Conservation (phyloP, 495 filamentous ascomycete species). For the Xanthoparmelia taractica region DNA sequence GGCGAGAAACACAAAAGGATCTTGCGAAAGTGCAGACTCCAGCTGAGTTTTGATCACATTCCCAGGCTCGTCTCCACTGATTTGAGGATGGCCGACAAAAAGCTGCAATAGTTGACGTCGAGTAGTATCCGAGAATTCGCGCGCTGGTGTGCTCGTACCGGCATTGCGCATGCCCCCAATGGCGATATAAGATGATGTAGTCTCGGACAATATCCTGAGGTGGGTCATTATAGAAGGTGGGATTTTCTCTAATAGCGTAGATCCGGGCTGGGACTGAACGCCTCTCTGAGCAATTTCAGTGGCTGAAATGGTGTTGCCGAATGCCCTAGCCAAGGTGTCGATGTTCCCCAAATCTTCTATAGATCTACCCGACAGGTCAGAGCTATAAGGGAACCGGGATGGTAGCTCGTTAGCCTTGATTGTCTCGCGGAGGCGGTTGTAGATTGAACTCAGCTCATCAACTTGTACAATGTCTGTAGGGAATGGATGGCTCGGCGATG, state of each 20-base stretch:
- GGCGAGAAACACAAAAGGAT: constrained; percentile 81
- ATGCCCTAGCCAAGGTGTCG: constrained; percentile 61
- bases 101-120: constrained; percentile 70
- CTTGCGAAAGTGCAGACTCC: constrained; percentile 46
- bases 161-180: constrained; percentile 58
- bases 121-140: constrained; percentile 62
- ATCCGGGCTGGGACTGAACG: constrained; percentile 63
- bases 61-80: constrained; percentile 19
- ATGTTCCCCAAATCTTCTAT: constrained; percentile 50
- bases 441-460: constrained; percentile 71
- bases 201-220: constrained; percentile 85
- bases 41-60: constrained; percentile 17
- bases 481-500: constrained; percentile 33
- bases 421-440: constrained; percentile 71
- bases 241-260: constrained; percentile 76
- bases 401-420: constrained; percentile 61
- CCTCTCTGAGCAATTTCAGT: constrained; percentile 91
- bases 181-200: constrained; percentile 72
- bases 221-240: constrained; percentile 75
- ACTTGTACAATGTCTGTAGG: constrained; percentile 40
- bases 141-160: constrained; percentile 52
- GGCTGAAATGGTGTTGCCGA: constrained; percentile 84
- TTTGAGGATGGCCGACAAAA: constrained; percentile 52
- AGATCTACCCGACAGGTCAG: constrained; percentile 30
- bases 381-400: constrained; percentile 40